Evolutionary conservation across 2,329 filamentous ascomycete species (phyloP).

Genomic region (Stemphylium beticola): DNA sequence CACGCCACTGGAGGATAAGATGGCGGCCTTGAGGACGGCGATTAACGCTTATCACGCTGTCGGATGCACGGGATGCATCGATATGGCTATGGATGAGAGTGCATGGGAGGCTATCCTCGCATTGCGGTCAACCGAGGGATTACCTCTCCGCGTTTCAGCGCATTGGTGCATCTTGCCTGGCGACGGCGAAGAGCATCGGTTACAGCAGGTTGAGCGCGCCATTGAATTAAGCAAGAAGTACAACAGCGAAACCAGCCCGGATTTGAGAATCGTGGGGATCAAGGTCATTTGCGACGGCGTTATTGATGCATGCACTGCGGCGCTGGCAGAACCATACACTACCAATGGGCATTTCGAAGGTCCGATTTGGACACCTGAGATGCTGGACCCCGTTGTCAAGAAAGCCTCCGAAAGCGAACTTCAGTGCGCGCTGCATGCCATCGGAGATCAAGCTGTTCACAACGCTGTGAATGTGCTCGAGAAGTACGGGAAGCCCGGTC

Average conservation of each 20-base stretch:
- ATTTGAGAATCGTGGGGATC: slow-evolving; percentile 64
- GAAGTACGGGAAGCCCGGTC: slow-evolving; percentile 49
- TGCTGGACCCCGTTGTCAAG: slow-evolving; percentile 61
- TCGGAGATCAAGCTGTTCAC: slow-evolving; percentile 65
- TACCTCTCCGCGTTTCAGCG: slow-evolving; percentile 60
- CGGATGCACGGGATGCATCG: slow-evolving; percentile 62
- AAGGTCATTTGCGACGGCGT: slow-evolving; percentile 71
- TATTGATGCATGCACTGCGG: slow-evolving; percentile 69
- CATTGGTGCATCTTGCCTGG: slow-evolving; percentile 63
- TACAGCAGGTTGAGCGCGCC: slow-evolving; percentile 60
- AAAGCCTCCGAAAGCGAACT: slow-evolving; percentile 61
- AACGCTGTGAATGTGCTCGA: slow-evolving; percentile 65
- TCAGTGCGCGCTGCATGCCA: slow-evolving; percentile 70
- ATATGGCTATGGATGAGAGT: slow-evolving; percentile 67
- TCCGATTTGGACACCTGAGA: slow-evolving; percentile 61
- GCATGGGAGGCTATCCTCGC: slow-evolving; percentile 59
- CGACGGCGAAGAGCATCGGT: slow-evolving; percentile 52
- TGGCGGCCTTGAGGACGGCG: slow-evolving; percentile 55
- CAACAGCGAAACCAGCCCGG: slow-evolving; percentile 54
- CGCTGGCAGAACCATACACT: slow-evolving; percentile 64
- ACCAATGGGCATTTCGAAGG: slow-evolving; percentile 54
- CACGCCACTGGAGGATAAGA: slow-evolving; percentile 57
- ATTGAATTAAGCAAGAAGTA: slow-evolving; percentile 56
- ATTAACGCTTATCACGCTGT: slow-evolving; percentile 57
- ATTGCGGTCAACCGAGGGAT: slow-evolving; percentile 42